Evolutionary conservation across 495 filamentous ascomycete genomes (phyloP).

Genomic region (Aspergillus olivimuriae): DNA sequence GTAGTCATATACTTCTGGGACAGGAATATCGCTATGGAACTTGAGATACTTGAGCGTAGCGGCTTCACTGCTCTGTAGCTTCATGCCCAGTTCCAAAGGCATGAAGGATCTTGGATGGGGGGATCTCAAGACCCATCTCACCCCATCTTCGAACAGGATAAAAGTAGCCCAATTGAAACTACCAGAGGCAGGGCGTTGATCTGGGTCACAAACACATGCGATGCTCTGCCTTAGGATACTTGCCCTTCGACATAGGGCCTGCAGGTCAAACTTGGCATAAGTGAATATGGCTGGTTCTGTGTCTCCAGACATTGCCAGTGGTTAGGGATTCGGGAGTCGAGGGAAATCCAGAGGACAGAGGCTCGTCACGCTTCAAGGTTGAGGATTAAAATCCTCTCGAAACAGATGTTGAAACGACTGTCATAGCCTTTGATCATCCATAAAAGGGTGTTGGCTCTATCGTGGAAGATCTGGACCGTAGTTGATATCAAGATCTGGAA

Average conservation of each 20-base stretch:
- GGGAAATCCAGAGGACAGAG: no score
- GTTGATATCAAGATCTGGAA: no score
- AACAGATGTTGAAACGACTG: no score
- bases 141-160: constrained; percentile 19
- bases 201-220: constrained; percentile 15
- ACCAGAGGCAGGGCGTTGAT: constrained; percentile 19
- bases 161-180: constrained; percentile 24
- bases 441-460: no score
- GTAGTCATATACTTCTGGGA: constrained; percentile 19
- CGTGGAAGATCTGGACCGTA: no score
- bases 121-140: constrained; percentile 24
- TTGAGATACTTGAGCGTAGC: constrained; percentile 19
- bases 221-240: constrained; percentile 16
- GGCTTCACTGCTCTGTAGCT: constrained; percentile 20
- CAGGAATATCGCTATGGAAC: constrained; percentile 21
- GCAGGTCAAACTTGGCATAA: constrained; percentile 17
- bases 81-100: constrained; percentile 13
- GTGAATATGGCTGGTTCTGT: constrained; percentile 7
- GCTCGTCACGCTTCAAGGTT: no score
- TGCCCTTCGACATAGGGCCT: constrained; percentile 15
- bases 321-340: neutral
- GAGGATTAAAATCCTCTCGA: no score
- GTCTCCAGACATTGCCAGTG: constrained; percentile 4
- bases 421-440: no score
- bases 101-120: constrained; percentile 9